phyloP scores from a whole-genome alignment of 2,329 filamentous ascomycete genomes.

The Arthrobotrys sinensis region DNA sequence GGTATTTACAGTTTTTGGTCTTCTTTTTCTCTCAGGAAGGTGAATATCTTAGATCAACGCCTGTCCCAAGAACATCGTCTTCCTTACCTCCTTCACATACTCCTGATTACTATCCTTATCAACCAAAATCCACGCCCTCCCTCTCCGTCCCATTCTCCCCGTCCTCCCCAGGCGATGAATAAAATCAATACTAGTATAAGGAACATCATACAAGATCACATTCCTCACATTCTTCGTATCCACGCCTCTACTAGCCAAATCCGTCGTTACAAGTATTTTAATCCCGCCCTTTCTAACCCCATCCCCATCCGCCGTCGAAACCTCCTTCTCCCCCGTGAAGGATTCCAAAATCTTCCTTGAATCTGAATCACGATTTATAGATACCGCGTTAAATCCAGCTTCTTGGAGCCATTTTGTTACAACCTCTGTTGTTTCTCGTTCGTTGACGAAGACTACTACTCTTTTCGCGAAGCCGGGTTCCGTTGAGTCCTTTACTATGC shows the following conservation, averaged over 20 bases:
- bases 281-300: slow-evolving; percentile 68
- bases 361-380: slow-evolving; percentile 87
- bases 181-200: slow-evolving; percentile 97
- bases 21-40: background rate
- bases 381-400: slow-evolving; percentile 90
- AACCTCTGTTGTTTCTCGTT: slow-evolving; percentile 88
- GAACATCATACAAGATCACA: slow-evolving; percentile 96
- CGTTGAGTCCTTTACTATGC: slow-evolving; percentile 83
- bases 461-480: slow-evolving; percentile 80
- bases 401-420: slow-evolving; percentile 82
- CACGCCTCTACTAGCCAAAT: slow-evolving; percentile 91
- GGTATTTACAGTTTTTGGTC: background rate
- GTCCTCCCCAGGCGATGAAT: slow-evolving; percentile 94
- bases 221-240: slow-evolving; percentile 92
- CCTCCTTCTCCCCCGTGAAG: slow-evolving; percentile 74
- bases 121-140: slow-evolving; percentile 89
- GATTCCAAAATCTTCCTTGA: slow-evolving; percentile 80
- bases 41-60: slow-evolving; percentile 40
- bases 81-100: slow-evolving; percentile 83
- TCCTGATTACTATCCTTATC: slow-evolving; percentile 88
- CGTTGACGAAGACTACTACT: slow-evolving; percentile 96
- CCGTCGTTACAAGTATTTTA: slow-evolving; percentile 93
- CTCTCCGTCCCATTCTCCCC: slow-evolving; percentile 91
- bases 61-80: slow-evolving; percentile 60
- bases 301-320: slow-evolving; percentile 27